A percentile compares a stretch with the other conserved stretches of the same genome.
Evolutionary conservation across 2,329 filamentous ascomycete species (phyloP).

Genomic region (Claviceps fusiformis): DNA sequence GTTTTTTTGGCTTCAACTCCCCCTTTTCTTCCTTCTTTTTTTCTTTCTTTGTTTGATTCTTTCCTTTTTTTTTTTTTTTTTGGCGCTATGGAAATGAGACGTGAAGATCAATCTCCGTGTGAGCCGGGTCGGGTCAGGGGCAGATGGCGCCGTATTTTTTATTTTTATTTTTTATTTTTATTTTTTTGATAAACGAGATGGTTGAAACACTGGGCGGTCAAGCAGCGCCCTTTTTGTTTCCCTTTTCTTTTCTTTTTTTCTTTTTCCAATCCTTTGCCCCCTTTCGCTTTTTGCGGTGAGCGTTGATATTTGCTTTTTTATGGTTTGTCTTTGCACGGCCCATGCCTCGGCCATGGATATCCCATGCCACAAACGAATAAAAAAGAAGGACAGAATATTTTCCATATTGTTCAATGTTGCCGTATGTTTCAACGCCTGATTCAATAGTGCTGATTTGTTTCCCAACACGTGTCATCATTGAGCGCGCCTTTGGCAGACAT

Average conservation of each 20-base stretch:
- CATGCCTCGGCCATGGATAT: not conserved
- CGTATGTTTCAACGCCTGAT: not conserved
- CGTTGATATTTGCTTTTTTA: not conserved
- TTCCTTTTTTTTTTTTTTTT: too few species aligned
- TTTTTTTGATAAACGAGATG: too few species aligned
- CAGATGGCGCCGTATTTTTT: not conserved
- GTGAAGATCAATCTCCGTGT: too few species aligned
- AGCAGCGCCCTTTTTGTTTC: not conserved
- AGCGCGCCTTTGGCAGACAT: not conserved
- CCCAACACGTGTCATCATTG: not conserved
- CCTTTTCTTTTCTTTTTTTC: not conserved
- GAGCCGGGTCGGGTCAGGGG: too few species aligned
- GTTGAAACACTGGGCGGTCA: too few species aligned
- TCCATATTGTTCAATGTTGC: not conserved
- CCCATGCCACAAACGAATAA: not conserved
- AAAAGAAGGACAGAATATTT: not conserved
- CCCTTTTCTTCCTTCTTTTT: too few species aligned
- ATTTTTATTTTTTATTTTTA: not conserved
- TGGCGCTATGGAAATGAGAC: too few species aligned
- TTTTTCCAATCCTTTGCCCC: not conserved
- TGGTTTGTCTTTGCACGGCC: not conserved
- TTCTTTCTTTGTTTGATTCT: too few species aligned
- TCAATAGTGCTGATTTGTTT: not conserved
- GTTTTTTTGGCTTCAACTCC: too few species aligned
- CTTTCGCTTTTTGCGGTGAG: not conserved